A percentile compares a stretch with the other conserved stretches of the same genome.
Conservation (phyloP, 768 basidiomycete species). For the Kwoniella dejecticola region DNA sequence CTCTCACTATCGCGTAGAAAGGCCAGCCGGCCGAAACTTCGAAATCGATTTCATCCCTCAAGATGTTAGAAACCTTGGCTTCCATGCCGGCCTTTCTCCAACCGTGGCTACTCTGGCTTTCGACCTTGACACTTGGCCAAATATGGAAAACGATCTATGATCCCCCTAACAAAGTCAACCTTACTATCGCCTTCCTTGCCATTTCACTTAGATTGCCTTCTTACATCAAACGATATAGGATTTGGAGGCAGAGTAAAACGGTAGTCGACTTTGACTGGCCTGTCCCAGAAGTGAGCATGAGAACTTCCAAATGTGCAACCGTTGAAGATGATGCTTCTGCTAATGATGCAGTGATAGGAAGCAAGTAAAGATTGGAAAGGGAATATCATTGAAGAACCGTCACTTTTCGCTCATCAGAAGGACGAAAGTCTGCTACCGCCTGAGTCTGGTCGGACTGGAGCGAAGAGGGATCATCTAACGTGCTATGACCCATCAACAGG, state of each 20-base stretch:
- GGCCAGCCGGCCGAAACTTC: too few relatives aligned
- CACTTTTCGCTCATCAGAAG: constrained; percentile 36
- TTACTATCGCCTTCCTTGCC: constrained; percentile 64
- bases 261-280: constrained; percentile 66
- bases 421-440: constrained; percentile 33
- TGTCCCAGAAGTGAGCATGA: constrained; percentile 62
- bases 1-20: too few relatives aligned
- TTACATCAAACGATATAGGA: constrained; percentile 73
- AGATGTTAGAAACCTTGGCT: constrained; percentile 14
- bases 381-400: constrained; percentile 39
- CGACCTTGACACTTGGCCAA: constrained; percentile 33
- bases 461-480: constrained; percentile 68
- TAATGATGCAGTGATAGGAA: constrained; percentile 23
- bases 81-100: constrained; percentile 1
- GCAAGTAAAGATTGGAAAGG: constrained; percentile 36
- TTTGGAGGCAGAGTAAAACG: constrained; percentile 71
- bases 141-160: constrained; percentile 41
- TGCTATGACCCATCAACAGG: constrained; percentile 89
- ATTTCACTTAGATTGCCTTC: constrained; percentile 63
- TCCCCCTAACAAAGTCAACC: constrained; percentile 58
- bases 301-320: neutral
- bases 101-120: constrained; percentile 19
- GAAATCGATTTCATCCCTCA: neutral
- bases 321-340: too few relatives aligned
- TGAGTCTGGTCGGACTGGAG: constrained; percentile 21